Base-by-base conservation (phyloP, 1,139 yeast species). In the Yamadazyma pseudoaaseri region DNA sequence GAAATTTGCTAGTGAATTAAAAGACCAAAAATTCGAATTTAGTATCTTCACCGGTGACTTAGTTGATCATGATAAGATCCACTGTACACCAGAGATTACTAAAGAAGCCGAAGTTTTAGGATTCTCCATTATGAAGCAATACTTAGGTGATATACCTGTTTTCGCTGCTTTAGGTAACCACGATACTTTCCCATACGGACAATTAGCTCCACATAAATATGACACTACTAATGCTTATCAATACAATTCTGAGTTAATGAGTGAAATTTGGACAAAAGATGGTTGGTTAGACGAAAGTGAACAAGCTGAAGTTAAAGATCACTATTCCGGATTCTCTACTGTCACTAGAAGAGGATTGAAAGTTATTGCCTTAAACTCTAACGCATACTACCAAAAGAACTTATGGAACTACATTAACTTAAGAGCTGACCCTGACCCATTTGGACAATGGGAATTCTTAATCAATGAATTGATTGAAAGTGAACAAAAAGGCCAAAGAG, bases 161-260 rank as follows among this genome's bases (percentile, higher is more conserved):
- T 80, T 63, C 49, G 72, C 86, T 8, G 77, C 76, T 20, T 60
- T 82, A 46, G 89, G 90, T 12, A 81, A 81, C 54, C 89, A 82
- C 53, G 89, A 82, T 49, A 75, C 82, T 13, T 81, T 73, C 65
- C 89, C 89, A 11, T 81, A 79, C 49, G 84, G 81, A 12, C 86
- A 81, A 54, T 54, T 79, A 37, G 81, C 87, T 2, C 85, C 81
- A 29, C 41, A 49, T 17, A 39, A 53, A 22, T 58, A 49, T 36
- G 56, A 56, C 31, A 60, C 68, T 37, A 62, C 65, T 32, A 70
- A 72, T 42, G 57, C 73, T 37, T 79, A 77, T 49, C 64, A 70
- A 30, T 80, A 81, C 76, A 80, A 82, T 47, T 65, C 70, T 10
- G 81, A 80, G 14, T 60, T 79, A 37, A 70, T 81, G 74, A 71